Conservation (phyloP, 345 rosid genomes). For the Syzygium aqueum region DNA sequence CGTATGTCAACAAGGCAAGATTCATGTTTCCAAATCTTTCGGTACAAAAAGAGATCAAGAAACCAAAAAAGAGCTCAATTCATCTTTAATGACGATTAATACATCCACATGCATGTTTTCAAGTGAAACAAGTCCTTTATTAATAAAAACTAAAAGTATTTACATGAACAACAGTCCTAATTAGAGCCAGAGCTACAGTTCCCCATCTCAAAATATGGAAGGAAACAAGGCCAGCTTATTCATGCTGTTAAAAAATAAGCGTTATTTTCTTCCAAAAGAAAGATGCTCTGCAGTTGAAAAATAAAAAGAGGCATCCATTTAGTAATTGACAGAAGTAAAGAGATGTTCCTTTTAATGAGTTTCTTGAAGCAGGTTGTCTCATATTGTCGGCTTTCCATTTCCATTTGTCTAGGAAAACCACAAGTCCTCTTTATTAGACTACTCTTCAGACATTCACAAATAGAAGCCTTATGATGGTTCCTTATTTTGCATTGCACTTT, state of each 20-base stretch:
- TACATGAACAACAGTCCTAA: not conserved
- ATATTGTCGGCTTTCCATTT: not conserved
- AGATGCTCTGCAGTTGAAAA: not conserved
- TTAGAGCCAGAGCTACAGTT: not conserved
- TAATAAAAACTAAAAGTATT: not conserved
- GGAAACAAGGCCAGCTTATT: not conserved
- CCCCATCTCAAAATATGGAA: not conserved
- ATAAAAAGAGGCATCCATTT: not conserved
- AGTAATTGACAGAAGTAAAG: not conserved
- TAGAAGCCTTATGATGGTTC: not conserved
- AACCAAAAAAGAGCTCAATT: not conserved
- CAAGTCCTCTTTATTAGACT: not conserved
- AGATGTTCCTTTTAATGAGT: not conserved
- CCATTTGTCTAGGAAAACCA: not conserved
- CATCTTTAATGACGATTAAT: not conserved
- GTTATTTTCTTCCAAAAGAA: not conserved
- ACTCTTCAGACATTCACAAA: not conserved
- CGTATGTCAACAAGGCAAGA: not conserved
- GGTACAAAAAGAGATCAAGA: not conserved
- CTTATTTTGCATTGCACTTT: not conserved
- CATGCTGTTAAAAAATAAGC: not conserved
- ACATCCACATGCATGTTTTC: too few relatives aligned
- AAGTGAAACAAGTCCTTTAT: not conserved
- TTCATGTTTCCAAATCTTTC: too few relatives aligned
- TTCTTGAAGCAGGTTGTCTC: not conserved